These are phyloP conservation scores for Globomyces pollinis-pini DNA, from an alignment of 192 early-diverging fungal genomes.

Conservation along the genomic window DNA sequence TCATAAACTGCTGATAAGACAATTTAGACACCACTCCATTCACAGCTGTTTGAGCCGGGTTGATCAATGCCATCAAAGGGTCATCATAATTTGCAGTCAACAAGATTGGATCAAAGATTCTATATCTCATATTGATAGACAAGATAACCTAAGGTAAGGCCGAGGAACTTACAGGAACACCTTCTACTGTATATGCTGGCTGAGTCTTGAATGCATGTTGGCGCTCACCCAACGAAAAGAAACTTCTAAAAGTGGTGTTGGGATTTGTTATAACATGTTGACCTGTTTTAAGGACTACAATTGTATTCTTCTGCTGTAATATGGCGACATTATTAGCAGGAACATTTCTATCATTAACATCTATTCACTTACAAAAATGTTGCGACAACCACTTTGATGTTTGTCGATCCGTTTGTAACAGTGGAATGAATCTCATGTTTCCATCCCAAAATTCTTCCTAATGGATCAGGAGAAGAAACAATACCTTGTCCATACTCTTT, in stretches of 20 bases:
- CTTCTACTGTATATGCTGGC: constrained; percentile 34
- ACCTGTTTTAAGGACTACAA: constrained; percentile 31
- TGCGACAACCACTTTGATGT: constrained; percentile 25
- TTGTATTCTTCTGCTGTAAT: constrained; percentile 33
- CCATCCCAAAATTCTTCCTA: constrained; percentile 30
- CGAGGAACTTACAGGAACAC: constrained; percentile 43
- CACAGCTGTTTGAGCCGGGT: constrained; percentile 42
- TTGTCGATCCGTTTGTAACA: not conserved
- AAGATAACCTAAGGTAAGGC: too few species aligned
- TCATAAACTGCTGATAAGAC: constrained; percentile 41
- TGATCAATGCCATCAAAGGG: constrained; percentile 32
- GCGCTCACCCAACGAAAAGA: constrained; percentile 39
- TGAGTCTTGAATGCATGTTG: constrained; percentile 35
- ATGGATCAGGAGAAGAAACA: too few species aligned
- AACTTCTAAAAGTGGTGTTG: constrained; percentile 36
- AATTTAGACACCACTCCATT: constrained; percentile 36
- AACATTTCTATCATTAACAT: too few species aligned
- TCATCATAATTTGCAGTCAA: constrained; percentile 37
- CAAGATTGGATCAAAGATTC: constrained; percentile 29
- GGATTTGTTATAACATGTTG: constrained; percentile 39
- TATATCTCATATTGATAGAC: constrained; percentile 39
- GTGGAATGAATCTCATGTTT: constrained; percentile 26
- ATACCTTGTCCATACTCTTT: constrained; percentile 18
- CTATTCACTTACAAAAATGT: too few species aligned
- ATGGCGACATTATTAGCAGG: constrained; percentile 42